A percentile compares a stretch with the other conserved stretches of the same genome.
These are phyloP conservation scores for Colletotrichum orbiculare DNA, from an alignment of 2,329 filamentous ascomycete genomes.

Conservation along the genomic window DNA sequence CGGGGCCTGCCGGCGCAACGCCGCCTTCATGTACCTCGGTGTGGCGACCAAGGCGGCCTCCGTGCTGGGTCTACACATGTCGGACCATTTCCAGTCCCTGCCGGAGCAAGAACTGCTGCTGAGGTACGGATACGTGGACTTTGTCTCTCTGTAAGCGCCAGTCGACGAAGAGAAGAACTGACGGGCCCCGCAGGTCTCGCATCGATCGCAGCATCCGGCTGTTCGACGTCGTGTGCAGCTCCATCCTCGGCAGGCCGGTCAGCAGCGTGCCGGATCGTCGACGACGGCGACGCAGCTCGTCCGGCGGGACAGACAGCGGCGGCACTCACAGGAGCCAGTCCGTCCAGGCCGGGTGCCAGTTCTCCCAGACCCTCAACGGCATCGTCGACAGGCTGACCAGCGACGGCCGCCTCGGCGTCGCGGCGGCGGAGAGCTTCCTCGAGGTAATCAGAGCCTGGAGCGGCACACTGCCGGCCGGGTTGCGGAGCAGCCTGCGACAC, in stretches of 20 bases:
- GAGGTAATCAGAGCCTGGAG: constrained; percentile 58
- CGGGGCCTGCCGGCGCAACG: constrained; percentile 67
- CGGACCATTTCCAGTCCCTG: constrained; percentile 44
- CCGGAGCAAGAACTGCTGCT: constrained; percentile 34
- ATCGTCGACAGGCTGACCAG: constrained; percentile 56
- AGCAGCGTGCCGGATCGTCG: constrained; percentile 46
- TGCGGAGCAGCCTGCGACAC: constrained; percentile 41
- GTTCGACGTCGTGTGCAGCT: constrained; percentile 51
- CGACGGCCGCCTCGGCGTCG: constrained; percentile 46
- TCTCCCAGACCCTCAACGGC: constrained; percentile 56
- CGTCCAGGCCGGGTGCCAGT: constrained; percentile 53
- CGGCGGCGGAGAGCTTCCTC: constrained; percentile 52
- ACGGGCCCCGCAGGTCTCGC: constrained; percentile 29
- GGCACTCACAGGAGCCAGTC: constrained; percentile 40
- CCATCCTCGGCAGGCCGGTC: constrained; percentile 51
- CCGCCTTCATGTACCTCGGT: constrained; percentile 72
- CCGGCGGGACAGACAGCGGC: constrained; percentile 23
- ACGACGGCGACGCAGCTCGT: constrained; percentile 38
- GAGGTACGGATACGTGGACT: constrained; percentile 33
- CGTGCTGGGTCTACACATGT: constrained; percentile 64
- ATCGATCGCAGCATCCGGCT: constrained; percentile 52
- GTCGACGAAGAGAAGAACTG: too few relatives aligned
- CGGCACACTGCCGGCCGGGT: constrained; percentile 51
- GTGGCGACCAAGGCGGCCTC: constrained; percentile 68
- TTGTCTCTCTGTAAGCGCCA: rapidly evolving